Conservation (phyloP, 345 rosid species). For the Salix udensis region DNA sequence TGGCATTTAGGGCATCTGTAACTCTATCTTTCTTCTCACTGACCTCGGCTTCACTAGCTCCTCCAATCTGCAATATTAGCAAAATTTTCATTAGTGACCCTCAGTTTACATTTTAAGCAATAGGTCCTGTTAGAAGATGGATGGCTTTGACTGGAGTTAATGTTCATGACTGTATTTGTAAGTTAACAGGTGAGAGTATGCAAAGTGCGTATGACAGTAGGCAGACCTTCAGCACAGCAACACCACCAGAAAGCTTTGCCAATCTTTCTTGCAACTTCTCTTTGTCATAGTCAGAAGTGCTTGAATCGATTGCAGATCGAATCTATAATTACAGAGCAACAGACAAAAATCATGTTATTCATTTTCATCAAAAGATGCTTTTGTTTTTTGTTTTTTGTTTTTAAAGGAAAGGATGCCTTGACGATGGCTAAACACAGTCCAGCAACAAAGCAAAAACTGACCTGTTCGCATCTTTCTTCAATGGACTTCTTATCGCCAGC, state of each 20-base stretch:
- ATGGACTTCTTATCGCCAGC: conserved; percentile 85
- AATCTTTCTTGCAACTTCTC: conserved; percentile 93
- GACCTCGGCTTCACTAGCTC: conserved; percentile 96
- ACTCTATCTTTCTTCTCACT: conserved; percentile 93
- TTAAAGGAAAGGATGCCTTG: not conserved
- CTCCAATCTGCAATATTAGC: conserved; percentile 69
- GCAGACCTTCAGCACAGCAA: conserved; percentile 88
- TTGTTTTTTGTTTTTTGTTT: too few species aligned
- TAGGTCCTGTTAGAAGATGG: not conserved
- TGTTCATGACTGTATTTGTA: not conserved
- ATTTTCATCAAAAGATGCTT: not conserved
- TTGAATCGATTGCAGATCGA: conserved; percentile 61
- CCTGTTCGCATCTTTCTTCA: conserved; percentile 92
- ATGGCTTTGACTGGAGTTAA: not conserved
- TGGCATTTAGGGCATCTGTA: conserved; percentile 92
- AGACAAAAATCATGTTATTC: not conserved
- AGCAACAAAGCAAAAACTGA: conserved; percentile 18
- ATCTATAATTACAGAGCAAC: conserved; percentile 40
- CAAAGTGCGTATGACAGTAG: not conserved
- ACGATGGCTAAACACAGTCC: not conserved
- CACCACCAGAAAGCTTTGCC: conserved; percentile 94
- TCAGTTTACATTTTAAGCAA: not conserved
- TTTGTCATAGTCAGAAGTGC: conserved; percentile 91
- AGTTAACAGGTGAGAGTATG: not conserved
- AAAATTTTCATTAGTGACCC: conserved; percentile 1